Percentiles rank a stretch among this genome's conserved stretches.
Conservation (phyloP, 805 yeast species). For the Nakazawaea holstii region DNA sequence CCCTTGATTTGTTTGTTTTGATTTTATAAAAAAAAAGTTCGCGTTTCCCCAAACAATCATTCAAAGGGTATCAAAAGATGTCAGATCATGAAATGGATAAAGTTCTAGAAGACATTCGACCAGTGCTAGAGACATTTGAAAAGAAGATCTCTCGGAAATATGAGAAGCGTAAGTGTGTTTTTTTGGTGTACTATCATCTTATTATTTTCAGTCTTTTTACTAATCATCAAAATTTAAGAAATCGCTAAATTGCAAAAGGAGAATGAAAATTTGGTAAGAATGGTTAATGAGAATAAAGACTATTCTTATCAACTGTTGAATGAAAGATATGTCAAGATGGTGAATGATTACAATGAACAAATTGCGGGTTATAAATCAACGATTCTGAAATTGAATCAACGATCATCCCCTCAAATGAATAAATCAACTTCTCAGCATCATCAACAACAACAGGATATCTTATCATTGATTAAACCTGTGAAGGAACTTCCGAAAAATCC, state of each 20-base stretch:
- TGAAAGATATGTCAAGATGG: not conserved
- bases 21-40: too few relatives aligned
- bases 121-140: not conserved
- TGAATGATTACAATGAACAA: not conserved
- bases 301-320: slow-evolving; percentile 3
- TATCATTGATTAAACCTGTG: not conserved
- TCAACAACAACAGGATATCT: not conserved
- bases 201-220: too few relatives aligned
- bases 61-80: too few relatives aligned
- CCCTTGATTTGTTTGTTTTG: too few relatives aligned
- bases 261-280: not conserved
- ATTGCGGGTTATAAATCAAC: not conserved
- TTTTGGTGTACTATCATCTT: not conserved
- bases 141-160: not conserved
- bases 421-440: not conserved
- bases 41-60: too few relatives aligned
- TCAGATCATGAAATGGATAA: too few relatives aligned
- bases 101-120: not conserved
- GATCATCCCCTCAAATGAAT: not conserved
- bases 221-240: too few relatives aligned
- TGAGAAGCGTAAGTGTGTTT: not conserved
- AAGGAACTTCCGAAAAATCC: not conserved
- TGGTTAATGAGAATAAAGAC: not conserved
- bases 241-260: not conserved
- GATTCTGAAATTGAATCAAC: not conserved